Evolutionary conservation across 768 basidiomycete species (phyloP).

Genomic region (Strobilomyces dryophilus): DNA sequence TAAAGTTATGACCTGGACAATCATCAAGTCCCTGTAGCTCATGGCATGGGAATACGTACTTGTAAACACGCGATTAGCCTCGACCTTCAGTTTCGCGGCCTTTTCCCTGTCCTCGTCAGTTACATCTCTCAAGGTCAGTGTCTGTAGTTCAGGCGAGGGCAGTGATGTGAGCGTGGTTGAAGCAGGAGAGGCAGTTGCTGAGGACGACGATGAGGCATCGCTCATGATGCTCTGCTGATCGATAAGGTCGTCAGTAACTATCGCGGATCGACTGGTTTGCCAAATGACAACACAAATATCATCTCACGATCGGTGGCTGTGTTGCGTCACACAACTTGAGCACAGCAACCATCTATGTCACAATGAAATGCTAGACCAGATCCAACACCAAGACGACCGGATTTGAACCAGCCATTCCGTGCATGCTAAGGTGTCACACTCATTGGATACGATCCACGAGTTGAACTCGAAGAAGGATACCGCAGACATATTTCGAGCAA

Average conservation of each 20-base stretch:
- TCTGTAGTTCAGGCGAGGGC: slow-evolving; percentile 56
- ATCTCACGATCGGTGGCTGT: slow-evolving; percentile 33
- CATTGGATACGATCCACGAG: too few relatives aligned
- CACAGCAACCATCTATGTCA: too few relatives aligned
- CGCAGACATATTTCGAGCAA: too few relatives aligned
- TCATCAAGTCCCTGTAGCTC: background rate
- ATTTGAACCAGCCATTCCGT: slow-evolving; percentile 45
- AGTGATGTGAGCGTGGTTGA: slow-evolving; percentile 54
- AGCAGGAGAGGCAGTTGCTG: slow-evolving; percentile 39
- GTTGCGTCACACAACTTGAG: too few relatives aligned
- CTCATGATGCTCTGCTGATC: slow-evolving; percentile 17
- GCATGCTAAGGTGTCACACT: too few relatives aligned
- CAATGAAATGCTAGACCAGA: too few relatives aligned
- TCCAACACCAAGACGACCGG: background rate
- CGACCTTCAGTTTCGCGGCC: slow-evolving; percentile 70
- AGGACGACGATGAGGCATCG: slow-evolving; percentile 22
- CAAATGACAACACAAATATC: slow-evolving; percentile 11
- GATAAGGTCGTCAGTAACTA: background rate
- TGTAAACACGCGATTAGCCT: slow-evolving; percentile 86
- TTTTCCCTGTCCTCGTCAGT: slow-evolving; percentile 67
- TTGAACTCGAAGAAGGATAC: too few relatives aligned
- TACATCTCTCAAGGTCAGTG: slow-evolving; percentile 51
- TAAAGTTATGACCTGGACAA: slow-evolving; percentile 67
- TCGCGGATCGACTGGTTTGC: background rate
- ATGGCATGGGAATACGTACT: slow-evolving; percentile 34